Base-by-base conservation (phyloP, 2,329 filamentous ascomycete species). In the Ceratocystis cacaofunesta region DNA sequence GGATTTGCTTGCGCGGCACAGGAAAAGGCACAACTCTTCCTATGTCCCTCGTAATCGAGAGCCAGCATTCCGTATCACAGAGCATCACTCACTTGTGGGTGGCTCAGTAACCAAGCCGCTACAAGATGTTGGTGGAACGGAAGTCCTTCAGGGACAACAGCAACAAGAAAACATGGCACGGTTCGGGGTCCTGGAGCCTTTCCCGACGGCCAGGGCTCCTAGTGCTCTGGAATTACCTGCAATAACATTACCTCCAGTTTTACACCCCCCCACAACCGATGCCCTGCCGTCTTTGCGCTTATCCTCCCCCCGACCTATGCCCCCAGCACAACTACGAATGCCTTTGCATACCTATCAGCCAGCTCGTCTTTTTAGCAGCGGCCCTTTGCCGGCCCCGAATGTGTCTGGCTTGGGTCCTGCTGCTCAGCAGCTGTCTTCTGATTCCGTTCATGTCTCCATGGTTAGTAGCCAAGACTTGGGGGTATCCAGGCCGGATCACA, bases 1-100 rank as follows among this genome's bases (percentile, higher is more conserved):
- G 71, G 89, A 92, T 73, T 80, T 92, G 50, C 84, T 90, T 69
- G 79, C 86, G 61, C 83, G 85, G 46, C 85, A 88, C 73, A 80
- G 82, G 71, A 86, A 85, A 72, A 81, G 85, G 32, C 85, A 88
- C 71, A 84, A 80, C 2, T 78, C 82, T 17, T 77, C 78, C 0
- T 81, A 81, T 66, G 75, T 77, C 1, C 79, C 80, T 4, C 73
- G 79, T 32, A 81, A 81, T 64, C 78, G 79, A 28, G 72, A 77
- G n/a, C 78, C 77, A 32, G 65, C 46, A 22, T 67, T 67, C 32
- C n/a, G 15, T 30, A 15, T 30, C 17, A n/a, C 55, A 2, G 55
- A 8, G 15, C 3, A 22, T 12, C 17, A 10, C n/a, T 19, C 55
- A n/a, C 12, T 10, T n/a, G 7, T 5, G 30, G 28, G 32, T 8